These are phyloP conservation scores for Medicago lupulina DNA, from an alignment of 306 rosid species.

Conservation along the genomic window DNA sequence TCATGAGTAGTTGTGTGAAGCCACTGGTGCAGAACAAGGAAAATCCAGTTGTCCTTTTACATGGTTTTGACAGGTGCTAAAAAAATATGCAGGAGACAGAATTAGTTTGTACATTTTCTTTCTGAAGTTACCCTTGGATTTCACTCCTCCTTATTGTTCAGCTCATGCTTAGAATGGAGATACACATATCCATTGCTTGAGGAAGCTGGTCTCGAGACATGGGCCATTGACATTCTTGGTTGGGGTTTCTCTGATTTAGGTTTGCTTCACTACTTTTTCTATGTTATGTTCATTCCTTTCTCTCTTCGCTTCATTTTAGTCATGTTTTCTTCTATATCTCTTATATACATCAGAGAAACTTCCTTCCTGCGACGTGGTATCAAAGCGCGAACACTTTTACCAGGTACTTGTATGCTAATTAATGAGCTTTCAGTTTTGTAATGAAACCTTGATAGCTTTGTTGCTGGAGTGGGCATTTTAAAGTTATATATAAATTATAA, in stretches of 20 bases:
- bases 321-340: constrained; percentile 8
- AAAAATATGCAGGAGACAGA: constrained; percentile 24
- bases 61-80: constrained; percentile 90
- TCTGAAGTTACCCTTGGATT: constrained; percentile 41
- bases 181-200: constrained; percentile 82
- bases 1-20: constrained; percentile 90
- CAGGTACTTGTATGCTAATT: constrained; percentile 58
- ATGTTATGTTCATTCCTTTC: constrained; percentile 9
- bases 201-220: constrained; percentile 81
- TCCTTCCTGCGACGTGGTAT: constrained; percentile 70
- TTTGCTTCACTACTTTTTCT: constrained; percentile 44
- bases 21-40: constrained; percentile 60
- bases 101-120: constrained; percentile 25
- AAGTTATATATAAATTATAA: too few relatives aligned
- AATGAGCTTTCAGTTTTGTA: neutral
- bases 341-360: constrained; percentile 62
- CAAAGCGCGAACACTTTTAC: constrained; percentile 83
- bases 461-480: too few relatives aligned
- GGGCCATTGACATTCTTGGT: constrained; percentile 98
- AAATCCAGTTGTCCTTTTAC: constrained; percentile 87
- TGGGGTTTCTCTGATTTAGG: constrained; percentile 99
- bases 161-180: constrained; percentile 99
- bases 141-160: constrained; percentile 60
- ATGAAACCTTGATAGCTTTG: too few relatives aligned
- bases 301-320: constrained; percentile 17